Evolutionary conservation across 2,329 filamentous ascomycete species (phyloP), one percentile per base, ranked within the genome.

Genomic region (Calycina herbarum): DNA sequence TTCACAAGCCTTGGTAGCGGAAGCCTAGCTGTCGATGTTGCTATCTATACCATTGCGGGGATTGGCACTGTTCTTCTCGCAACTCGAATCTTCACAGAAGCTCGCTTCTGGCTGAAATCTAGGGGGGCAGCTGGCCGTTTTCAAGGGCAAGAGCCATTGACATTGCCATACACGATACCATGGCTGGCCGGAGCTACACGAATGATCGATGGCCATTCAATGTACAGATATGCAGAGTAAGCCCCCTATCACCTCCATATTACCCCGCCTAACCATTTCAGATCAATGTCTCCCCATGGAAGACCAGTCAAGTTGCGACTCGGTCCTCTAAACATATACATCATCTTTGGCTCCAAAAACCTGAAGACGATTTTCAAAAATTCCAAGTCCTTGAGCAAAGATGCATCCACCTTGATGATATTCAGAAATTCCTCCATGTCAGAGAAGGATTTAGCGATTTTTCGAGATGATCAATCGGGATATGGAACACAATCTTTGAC

Each of bases 151-250:
- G 65, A 69, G 48, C 65, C 67, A 31, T 54, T 69, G 56, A 67
- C 63, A 17, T 38, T 69, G 24, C 67, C 67, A 42, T 69, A 69
- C 24, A 61, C 65, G 33, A 60, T 69, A 20, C 65, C 67, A 45
- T 67, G 65, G 62, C 56, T 69, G 4, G 65, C 60, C 20, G 65
- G 65, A 3, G 54, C 59, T 35, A 27, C 59, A 17, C 42, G 61
- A 58, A 60, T 69, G 60, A 33, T 64, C 15, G 60, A 64, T 54
- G 60, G 63, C 3, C 67, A 69, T 61, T 56, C 45, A 5, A 64
- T 69, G 65, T 69, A 69, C 51, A 40, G 57, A 59, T 69, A 66
- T 24, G 65, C 67, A 45, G 45, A 51, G 67, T 69, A 61, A 64
- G 65, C n/a, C 15, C 11, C 24, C 8, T n/a, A 17, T n/a, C 11